Evolutionary conservation across 75 land plant genomes (phyloP), one percentile per base, ranked within the genome.

Genomic region (Larix kaempferi): DNA sequence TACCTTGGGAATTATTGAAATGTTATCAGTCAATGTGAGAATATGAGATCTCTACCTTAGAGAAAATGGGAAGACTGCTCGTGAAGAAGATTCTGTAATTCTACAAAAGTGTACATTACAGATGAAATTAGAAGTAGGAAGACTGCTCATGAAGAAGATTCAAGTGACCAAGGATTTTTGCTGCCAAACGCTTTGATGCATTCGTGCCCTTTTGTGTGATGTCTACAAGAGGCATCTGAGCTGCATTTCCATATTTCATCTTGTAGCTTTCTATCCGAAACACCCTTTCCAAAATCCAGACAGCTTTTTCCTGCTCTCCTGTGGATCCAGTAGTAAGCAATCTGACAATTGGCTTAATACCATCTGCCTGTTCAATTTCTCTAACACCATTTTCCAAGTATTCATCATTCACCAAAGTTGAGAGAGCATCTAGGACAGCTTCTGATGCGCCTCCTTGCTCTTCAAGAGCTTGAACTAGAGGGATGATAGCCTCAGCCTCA

Each of bases 111-210:
- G 41, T 65, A 65, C n/a, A 41, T 41, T n/a, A 41, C 52, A 41
- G 13, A 22, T 21, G 49, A 69, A 49, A 41, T 80, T 56, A 91
- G 74, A 91, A 91, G 75, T 85, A 91, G 2, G 92, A 80, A 15
- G 94, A 91, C 61, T 91, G 94, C 23, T 83, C 80, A 83, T 83
- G 94, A 57, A 91, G 88, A 59, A 91, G 79, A 61, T 89, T 84
- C 75, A 91, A 77, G 74, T 89, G 94, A 71, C 88, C 92, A 56
- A 91, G 78, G 73, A 88, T 81, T 79, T 78, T 81, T 26, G 94
- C 94, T 35, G 94, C 91, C 67, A 85, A 27, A 12, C 92, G 78
- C 25, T 79, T 90, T 57, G 89, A 82, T 22, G 77, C 67, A 61
- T 59, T 75, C 25, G 71, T 83, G 39, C 92, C 92, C 26, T 81